phyloP scores from a whole-genome alignment of 1,139 yeast species.

The Pichia sp. region DNA sequence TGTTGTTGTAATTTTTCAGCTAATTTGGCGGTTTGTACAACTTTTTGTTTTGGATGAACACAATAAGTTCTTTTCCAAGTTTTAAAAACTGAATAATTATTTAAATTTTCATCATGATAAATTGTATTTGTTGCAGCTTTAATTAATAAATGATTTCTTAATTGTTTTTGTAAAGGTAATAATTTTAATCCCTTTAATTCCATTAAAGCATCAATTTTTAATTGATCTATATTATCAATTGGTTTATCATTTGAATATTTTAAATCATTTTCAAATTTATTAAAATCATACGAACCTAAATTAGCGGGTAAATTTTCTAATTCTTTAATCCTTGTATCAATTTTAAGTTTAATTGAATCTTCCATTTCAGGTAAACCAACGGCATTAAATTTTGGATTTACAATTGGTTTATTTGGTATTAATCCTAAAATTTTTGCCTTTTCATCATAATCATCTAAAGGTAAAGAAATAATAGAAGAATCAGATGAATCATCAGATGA shows the following conservation, averaged over 20 bases:
- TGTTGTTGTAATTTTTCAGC: conserved; percentile 46
- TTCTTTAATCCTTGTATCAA: conserved; percentile 67
- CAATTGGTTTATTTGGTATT: conserved; percentile 43
- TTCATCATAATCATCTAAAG: conserved; percentile 23
- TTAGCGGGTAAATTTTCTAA: conserved; percentile 53
- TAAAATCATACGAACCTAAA: conserved; percentile 49
- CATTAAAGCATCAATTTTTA: conserved; percentile 52
- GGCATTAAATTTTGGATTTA: conserved; percentile 65
- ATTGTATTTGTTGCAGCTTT: conserved; percentile 63
- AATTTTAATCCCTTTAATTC: conserved; percentile 80
- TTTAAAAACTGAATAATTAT: conserved; percentile 59
- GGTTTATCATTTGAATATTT: conserved; percentile 49
- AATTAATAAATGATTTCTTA: conserved; percentile 68
- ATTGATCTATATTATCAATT: conserved; percentile 41
- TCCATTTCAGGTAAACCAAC: conserved; percentile 53
- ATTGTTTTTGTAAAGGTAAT: conserved; percentile 75
- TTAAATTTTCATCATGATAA: conserved; percentile 41
- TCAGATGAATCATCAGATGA: too few species aligned
- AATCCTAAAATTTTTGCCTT: conserved; percentile 31
- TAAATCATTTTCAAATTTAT: conserved; percentile 51
- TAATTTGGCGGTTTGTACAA: conserved; percentile 41
- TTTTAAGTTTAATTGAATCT: conserved; percentile 44
- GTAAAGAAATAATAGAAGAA: conserved; percentile 6
- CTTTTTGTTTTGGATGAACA: conserved; percentile 64
- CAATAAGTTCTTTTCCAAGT: conserved; percentile 62